These are phyloP conservation scores for Penicillium sp. DNA, from an alignment of 2,329 filamentous ascomycete species.

Conservation along the genomic window DNA sequence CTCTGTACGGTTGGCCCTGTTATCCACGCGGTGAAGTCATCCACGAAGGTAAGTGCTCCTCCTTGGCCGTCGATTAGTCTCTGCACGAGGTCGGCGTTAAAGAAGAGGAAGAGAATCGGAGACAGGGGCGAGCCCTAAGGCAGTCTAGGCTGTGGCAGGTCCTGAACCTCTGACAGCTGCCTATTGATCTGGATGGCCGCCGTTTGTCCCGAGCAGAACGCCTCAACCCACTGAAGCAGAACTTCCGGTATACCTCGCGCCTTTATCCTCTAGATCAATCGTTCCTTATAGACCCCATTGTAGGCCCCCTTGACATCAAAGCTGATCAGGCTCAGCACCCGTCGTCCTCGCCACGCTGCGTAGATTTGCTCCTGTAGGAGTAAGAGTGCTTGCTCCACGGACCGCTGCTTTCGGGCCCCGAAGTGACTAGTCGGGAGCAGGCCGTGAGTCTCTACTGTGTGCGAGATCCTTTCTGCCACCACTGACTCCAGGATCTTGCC, in stretches of 20 bases:
- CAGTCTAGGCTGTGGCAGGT: constrained; percentile 22
- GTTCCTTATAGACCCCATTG: constrained; percentile 42
- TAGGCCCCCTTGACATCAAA: constrained; percentile 50
- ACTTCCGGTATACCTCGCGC: constrained; percentile 30
- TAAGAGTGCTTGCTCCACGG: constrained; percentile 39
- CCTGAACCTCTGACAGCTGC: constrained; percentile 18
- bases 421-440: constrained; percentile 45
- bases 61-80: constrained; percentile 31
- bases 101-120: constrained; percentile 43
- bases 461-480: constrained; percentile 34
- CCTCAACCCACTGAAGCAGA: constrained; percentile 29
- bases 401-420: constrained; percentile 41
- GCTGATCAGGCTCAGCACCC: constrained; percentile 26
- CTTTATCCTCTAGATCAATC: constrained; percentile 39
- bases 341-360: constrained; percentile 29
- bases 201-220: constrained; percentile 31
- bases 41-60: constrained; percentile 27
- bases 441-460: constrained; percentile 32
- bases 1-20: constrained; percentile 14
- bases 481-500: constrained; percentile 37
- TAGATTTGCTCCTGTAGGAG: constrained; percentile 33
- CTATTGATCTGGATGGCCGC: constrained; percentile 26
- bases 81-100: constrained; percentile 44
- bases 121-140: constrained; percentile 38
- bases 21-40: constrained; percentile 21